Base-by-base conservation (phyloP, 78 protist genomes). In the Speleostelium caveatum region DNA sequence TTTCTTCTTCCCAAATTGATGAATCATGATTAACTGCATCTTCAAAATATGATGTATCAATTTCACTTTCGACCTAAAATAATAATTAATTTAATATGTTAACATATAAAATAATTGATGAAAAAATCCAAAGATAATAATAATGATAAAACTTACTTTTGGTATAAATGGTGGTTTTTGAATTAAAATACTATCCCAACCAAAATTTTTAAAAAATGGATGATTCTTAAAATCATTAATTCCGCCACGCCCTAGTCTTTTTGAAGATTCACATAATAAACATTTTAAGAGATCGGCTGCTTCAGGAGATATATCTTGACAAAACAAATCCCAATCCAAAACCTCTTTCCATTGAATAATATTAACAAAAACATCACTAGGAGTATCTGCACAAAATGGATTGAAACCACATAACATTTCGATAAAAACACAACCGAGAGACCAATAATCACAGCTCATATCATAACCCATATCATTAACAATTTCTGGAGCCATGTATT, bases 401-500 rank as follows among this genome's bases (percentile, higher is more conserved):
- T 96, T 91, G 74, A 65, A 90, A 8, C 97, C 97, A 26, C 89
- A 67, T 8, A 96, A 51, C 66, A 95, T 76, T 53, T 96, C 96
- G 41, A 85, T 92, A 16, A 74, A 58, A 28, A 96, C 74, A 22
- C 87, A 72, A 0, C 97, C 97, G 32, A 95, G 53, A 0, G 97
- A 77, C 98, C 98, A 97, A 80, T 63, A 96, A 60, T 97, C 99
- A 62, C 97, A 98, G 12, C 74, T 85, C 10, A 38, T n/a, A 51
- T 61, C 73, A 86, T 97, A 96, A 22, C 94, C 89, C 69, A 38
- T 39, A 21, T 95, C 97, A 26, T 42, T 42, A 22, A 97, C 79
- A 24, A 96, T 89, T 73, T 97, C 99, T 3, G 98, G 98, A 32
- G 98, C 94, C 94, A 96, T 79, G 72, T 96, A 96, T 42, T 96